A percentile compares a stretch with the other conserved stretches of the same genome.
These are phyloP conservation scores for Orbilia javanica DNA, from an alignment of 2,329 filamentous ascomycete genomes.

Conservation along the genomic window DNA sequence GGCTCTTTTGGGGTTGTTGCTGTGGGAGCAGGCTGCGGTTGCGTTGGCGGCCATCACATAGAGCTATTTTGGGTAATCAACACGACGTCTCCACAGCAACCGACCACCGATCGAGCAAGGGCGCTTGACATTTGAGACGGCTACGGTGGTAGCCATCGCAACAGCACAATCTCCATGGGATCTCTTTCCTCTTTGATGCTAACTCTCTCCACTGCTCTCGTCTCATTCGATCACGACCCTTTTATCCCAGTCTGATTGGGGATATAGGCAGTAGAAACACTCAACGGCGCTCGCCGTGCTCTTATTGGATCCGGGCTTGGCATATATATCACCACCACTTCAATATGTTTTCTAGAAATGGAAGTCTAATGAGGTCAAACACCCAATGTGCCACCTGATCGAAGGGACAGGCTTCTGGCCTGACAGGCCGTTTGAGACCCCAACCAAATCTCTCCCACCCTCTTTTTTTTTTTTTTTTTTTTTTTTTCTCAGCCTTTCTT, in stretches of 20 bases:
- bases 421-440: too few relatives aligned
- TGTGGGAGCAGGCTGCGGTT: conserved; percentile 3
- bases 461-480: too few relatives aligned
- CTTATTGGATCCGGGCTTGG: conserved; percentile 20
- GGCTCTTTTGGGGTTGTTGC: conserved; percentile 38
- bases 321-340: not conserved
- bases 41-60: conserved; percentile 18
- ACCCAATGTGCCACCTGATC: not conserved
- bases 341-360: conserved; percentile 34
- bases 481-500: too few relatives aligned
- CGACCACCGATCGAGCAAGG: conserved; percentile 1
- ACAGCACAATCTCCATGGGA: conserved; percentile 54
- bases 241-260: conserved; percentile 23
- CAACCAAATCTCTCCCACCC: too few relatives aligned
- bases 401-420: too few relatives aligned
- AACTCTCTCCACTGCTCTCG: conserved; percentile 1
- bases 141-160: conserved; percentile 52
- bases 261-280: not conserved
- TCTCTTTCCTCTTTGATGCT: conserved; percentile 38
- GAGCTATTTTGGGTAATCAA: conserved; percentile 35
- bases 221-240: conserved; percentile 11
- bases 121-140: conserved; percentile 15
- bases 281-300: not conserved
- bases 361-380: conserved; percentile 22
- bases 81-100: conserved; percentile 37